Base-by-base conservation (phyloP, 1,284 basidiomycete species). In the Phylloporus gajari region DNA sequence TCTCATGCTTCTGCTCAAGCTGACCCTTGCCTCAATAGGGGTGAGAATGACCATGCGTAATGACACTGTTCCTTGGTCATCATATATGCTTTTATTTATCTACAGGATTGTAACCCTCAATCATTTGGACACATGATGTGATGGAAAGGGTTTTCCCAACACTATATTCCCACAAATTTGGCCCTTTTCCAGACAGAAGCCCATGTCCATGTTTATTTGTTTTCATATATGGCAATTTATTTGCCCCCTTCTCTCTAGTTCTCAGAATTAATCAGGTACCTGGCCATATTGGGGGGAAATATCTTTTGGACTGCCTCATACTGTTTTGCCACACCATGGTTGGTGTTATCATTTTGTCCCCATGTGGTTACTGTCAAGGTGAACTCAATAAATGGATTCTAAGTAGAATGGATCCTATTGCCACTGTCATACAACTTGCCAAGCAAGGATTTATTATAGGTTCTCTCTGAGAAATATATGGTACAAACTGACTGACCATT, bases 31-130 rank as follows among this genome's bases (percentile, higher is more conserved):
- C 76, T 68, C 75, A n/a, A 70, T 58, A 94, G 93, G 82, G 93
- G 94, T 80, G 88, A 93, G 83, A 92, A 93, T 77, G 90, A 94
- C 81, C 92, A 94, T 81, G 93, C 92, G 93, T 93, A 83, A 80
- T 87, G 84, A 42, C 85, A 1, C 21, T 8, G 53, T 40, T 48
- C 70, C 32, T 68, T 53, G 9, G 67, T 74, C 27, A 48, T 59
- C 25, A 77, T 87, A 85, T 84, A 85, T 85, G 76, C 85, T 75
- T 84, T 76, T 67, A 73, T 76, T 72, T 75, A 67, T 70, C 67
- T 59, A 2, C 73, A 94, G 92, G 69, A 94, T 94, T 93, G 94
- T 92, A 72, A 92, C 92, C 66, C 87, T 94, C 73, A 89, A 91
- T 76, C 91, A 93, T 75, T 85, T 71, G 85, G 87, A 70, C 92